These are phyloP conservation scores for Candida broadrunensis DNA, from an alignment of 805 yeast species.

Conservation along the genomic window DNA sequence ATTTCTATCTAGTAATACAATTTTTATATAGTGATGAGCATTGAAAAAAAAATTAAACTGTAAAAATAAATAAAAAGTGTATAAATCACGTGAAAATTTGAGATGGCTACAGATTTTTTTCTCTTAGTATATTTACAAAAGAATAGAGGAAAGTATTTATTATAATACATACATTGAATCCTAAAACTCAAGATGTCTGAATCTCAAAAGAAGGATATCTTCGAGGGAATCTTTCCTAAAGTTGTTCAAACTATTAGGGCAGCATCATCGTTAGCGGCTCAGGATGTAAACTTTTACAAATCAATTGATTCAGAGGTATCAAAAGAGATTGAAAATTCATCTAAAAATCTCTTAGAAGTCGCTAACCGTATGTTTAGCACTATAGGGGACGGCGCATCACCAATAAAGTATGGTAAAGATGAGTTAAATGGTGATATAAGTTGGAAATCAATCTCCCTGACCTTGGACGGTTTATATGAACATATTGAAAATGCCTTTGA, in stretches of 20 bases:
- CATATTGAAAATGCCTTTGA: conserved; percentile 71
- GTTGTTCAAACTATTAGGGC: conserved; percentile 61
- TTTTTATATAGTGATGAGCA: background rate
- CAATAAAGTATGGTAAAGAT: conserved; percentile 34
- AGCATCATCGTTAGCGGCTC: conserved; percentile 67
- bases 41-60: background rate
- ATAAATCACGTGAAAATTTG: too few relatives aligned
- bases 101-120: too few relatives aligned
- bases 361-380: conserved; percentile 44
- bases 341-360: conserved; percentile 41
- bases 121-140: too few relatives aligned
- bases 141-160: too few relatives aligned
- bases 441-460: conserved; percentile 63
- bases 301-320: conserved; percentile 54
- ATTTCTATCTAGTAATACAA: too few relatives aligned
- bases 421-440: conserved; percentile 37
- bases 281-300: conserved; percentile 74
- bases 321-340: conserved; percentile 34
- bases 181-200: background rate
- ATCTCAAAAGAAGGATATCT: conserved; percentile 2
- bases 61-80: too few relatives aligned
- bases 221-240: conserved; percentile 33
- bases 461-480: conserved; percentile 72
- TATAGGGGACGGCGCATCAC: conserved; percentile 10
- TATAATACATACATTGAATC: too few relatives aligned